phyloP scores from a whole-genome alignment of 1,284 basidiomycete species.

The Ganoderma leucocontextum region DNA sequence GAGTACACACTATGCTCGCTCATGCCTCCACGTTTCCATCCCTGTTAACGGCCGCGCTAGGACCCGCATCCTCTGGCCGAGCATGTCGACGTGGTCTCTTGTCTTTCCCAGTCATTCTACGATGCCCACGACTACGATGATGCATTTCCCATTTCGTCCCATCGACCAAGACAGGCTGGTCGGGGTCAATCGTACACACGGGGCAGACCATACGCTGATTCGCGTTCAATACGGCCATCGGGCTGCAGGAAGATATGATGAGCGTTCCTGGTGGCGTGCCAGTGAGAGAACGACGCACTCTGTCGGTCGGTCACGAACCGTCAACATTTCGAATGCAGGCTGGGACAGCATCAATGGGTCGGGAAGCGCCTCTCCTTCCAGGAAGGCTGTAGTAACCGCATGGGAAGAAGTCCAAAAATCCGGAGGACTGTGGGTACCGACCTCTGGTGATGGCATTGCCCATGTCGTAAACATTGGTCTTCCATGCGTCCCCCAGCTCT shows the following conservation, averaged over 20 bases:
- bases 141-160: slow-evolving; percentile 75
- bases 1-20: neutral
- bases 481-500: slow-evolving; percentile 71
- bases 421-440: slow-evolving; percentile 20
- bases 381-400: slow-evolving; percentile 60
- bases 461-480: slow-evolving; percentile 56
- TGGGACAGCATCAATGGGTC: slow-evolving; percentile 67
- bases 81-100: neutral
- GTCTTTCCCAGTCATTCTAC: slow-evolving; percentile 32
- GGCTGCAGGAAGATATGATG: slow-evolving; percentile 49
- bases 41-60: neutral
- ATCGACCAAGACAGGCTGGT: slow-evolving; percentile 79
- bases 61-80: neutral
- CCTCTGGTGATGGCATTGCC: slow-evolving; percentile 59
- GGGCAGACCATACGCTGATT: slow-evolving; percentile 71
- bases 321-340: slow-evolving; percentile 60
- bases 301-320: slow-evolving; percentile 51
- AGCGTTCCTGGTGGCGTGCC: slow-evolving; percentile 16
- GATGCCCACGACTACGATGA: slow-evolving; percentile 66
- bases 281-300: slow-evolving; percentile 48
- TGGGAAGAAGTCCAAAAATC: slow-evolving; percentile 10
- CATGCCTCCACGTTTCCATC: neutral
- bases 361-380: slow-evolving; percentile 59
- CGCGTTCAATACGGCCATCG: slow-evolving; percentile 61
- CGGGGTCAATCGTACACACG: slow-evolving; percentile 70